Evolutionary conservation across 1,139 yeast species (phyloP), one percentile per base, ranked within the genome.

Genomic region (Saccharomycopsis hybrid): DNA sequence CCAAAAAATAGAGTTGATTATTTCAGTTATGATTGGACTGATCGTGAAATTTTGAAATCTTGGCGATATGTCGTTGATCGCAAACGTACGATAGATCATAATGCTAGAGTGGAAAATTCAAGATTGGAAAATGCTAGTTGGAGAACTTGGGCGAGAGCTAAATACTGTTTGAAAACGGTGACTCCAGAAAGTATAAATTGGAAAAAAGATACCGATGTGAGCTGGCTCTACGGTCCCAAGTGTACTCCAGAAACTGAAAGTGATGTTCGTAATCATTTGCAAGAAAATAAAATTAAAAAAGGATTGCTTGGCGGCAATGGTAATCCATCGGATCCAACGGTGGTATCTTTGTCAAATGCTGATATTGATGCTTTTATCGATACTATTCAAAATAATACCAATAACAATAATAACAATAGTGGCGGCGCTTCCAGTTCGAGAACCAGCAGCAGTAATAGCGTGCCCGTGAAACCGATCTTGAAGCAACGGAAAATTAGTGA

Each of bases 21-120:
- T 65, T 73, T 92, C 43, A 86, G 96, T 3, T 96, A 92, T 63
- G 78, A 92, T 63, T 92, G 98, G 98, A 88, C 88, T 60, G 97
- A 90, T 57, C 72, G 82, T 3, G 98, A 92, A 64, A 87, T 92
- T 40, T 85, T 95, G 11, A 86, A 86, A 58, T 87, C 96, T 38
- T 92, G 98, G 98, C 75, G 96, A 57, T 92, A 92, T 64, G 85
- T 92, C 55, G 90, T 88, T 44, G 64, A 63, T 44, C 47, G 48
- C 35, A 50, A 40, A 38, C 51, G 37, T 56, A 85, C 80, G 59
- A 80, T 82, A 29, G 87, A 88, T 24, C 79, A 80, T 60, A 66
- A 72, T 25, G 69, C 84, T 2, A 71, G 92, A 57, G 67, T 85
- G 49, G 92, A 85, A 62, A 85, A 85, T 64, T 90, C 90, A 7